Evolutionary conservation across 129 eudicot genomes (phyloP).

Genomic region (Mikania micrantha): DNA sequence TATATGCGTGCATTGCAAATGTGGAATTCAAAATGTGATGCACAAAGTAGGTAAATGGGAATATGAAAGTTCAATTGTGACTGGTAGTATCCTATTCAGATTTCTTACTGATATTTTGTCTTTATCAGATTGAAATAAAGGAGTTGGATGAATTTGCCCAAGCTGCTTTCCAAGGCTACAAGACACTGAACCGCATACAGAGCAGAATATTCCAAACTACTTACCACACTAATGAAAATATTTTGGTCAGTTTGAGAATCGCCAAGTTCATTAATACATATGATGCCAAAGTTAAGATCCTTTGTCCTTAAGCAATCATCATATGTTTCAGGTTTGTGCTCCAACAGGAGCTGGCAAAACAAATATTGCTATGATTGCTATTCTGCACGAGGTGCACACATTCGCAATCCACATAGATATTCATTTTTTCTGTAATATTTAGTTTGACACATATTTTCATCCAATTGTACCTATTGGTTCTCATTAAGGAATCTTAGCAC

Average conservation of each 20-base stretch:
- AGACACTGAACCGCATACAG: conserved; percentile 95
- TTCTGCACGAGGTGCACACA: conserved; percentile 75
- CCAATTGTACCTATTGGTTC: background rate
- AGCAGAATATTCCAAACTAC: conserved; percentile 89
- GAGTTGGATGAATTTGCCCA: conserved; percentile 98
- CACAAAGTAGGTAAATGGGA: conserved; percentile 4
- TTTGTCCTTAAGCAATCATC: conserved; percentile 9
- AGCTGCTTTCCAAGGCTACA: conserved; percentile 94
- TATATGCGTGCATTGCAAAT: no score
- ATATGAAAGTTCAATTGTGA: background rate
- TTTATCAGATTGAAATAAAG: conserved; percentile 74
- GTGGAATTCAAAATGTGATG: conserved; percentile 6
- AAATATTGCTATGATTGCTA: conserved; percentile 94
- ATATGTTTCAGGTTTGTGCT: conserved; percentile 78
- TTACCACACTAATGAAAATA: conserved; percentile 74
- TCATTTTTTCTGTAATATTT: background rate
- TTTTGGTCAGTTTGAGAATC: conserved; percentile 48
- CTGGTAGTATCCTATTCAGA: background rate
- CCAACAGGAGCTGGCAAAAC: conserved; percentile 99
- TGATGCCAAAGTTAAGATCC: background rate
- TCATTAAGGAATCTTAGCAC: background rate
- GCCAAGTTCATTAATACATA: background rate
- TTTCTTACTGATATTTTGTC: conserved; percentile 7
- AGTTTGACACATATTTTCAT: background rate
- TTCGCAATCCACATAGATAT: background rate